Evolutionary conservation across 352 stramenopile species (phyloP).

Genomic region (Phytophthora meadii): DNA sequence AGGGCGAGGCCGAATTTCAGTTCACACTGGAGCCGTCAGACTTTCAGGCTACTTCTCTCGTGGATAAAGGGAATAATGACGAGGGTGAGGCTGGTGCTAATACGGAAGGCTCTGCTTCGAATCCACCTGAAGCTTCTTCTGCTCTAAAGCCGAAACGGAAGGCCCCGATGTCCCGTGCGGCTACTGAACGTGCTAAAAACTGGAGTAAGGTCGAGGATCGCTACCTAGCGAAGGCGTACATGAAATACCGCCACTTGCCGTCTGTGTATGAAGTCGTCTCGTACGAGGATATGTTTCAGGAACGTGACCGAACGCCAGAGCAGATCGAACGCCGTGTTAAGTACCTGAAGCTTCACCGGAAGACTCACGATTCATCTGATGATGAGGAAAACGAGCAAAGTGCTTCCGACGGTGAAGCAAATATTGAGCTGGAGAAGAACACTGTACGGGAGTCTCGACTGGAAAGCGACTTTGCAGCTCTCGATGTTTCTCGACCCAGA

Average conservation of each 20-base stretch:
- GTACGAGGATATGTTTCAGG: constrained; percentile 92
- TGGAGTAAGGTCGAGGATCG: constrained; percentile 88
- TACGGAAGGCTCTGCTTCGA: constrained; percentile 8
- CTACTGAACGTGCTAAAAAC: constrained; percentile 69
- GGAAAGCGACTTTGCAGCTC: constrained; percentile 27
- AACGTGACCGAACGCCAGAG: constrained; percentile 80
- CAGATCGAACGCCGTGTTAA: constrained; percentile 89
- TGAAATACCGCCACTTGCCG: constrained; percentile 81
- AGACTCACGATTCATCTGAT: constrained; percentile 74
- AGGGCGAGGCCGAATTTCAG: constrained; percentile 84
- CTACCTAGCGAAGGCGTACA: constrained; percentile 80
- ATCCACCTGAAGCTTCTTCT: constrained; percentile 12
- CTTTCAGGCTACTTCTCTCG: constrained; percentile 65
- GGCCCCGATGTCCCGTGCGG: constrained; percentile 36
- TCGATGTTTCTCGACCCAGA: constrained; percentile 45
- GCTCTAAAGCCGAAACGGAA: constrained; percentile 34
- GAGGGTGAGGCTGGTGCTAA: constrained; percentile 40
- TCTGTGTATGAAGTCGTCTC: constrained; percentile 90
- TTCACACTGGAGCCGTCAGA: constrained; percentile 69
- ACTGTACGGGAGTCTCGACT: constrained; percentile 23
- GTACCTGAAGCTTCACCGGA: constrained; percentile 79
- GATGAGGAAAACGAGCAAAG: constrained; percentile 56
- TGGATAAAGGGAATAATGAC: constrained; percentile 45
- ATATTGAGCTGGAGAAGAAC: constrained; percentile 24
- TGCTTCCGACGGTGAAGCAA: constrained; percentile 31